A percentile compares a stretch with the other conserved stretches of the same genome.
Conservation (phyloP, 192 early-diverging fungal species). For the Linderina pennispora region DNA sequence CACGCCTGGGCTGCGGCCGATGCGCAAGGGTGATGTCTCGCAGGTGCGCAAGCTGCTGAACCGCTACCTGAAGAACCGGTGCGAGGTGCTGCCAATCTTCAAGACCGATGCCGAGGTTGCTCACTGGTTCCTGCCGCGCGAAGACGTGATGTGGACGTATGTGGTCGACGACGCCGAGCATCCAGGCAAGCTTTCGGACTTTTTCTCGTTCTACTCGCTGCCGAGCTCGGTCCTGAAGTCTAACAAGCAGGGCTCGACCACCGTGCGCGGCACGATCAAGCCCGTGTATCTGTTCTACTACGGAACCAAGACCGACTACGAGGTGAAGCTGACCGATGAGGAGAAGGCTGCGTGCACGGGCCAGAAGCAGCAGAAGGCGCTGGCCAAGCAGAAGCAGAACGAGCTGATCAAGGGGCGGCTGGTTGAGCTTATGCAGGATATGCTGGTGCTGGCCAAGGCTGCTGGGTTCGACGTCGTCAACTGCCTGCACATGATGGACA, state of each 20-base stretch:
- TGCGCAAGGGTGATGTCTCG: constrained; percentile 72
- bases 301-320: constrained; percentile 49
- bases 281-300: constrained; percentile 98
- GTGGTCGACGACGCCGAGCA: constrained; percentile 75
- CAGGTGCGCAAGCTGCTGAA: constrained; percentile 70
- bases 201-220: constrained; percentile 92
- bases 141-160: constrained; percentile 86
- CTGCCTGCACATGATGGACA: constrained; percentile 90
- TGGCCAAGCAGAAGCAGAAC: constrained; percentile 23
- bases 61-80: constrained; percentile 59
- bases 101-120: constrained; percentile 74
- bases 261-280: constrained; percentile 52
- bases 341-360: constrained; percentile 38
- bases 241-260: constrained; percentile 42
- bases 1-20: constrained; percentile 69
- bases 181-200: constrained; percentile 68
- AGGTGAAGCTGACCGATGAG: constrained; percentile 17
- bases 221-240: constrained; percentile 87
- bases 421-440: constrained; percentile 65
- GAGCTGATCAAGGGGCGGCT: constrained; percentile 49
- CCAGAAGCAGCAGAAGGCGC: constrained; percentile 37
- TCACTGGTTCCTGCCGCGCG: constrained; percentile 86
- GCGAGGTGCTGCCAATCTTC: constrained; percentile 67
- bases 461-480: constrained; percentile 92
- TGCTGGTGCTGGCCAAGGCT: constrained; percentile 64